Percentiles rank a stretch among this genome's conserved stretches.
These are phyloP conservation scores for Dissophora ornata DNA, from an alignment of 192 early-diverging fungal genomes.

Conservation along the genomic window DNA sequence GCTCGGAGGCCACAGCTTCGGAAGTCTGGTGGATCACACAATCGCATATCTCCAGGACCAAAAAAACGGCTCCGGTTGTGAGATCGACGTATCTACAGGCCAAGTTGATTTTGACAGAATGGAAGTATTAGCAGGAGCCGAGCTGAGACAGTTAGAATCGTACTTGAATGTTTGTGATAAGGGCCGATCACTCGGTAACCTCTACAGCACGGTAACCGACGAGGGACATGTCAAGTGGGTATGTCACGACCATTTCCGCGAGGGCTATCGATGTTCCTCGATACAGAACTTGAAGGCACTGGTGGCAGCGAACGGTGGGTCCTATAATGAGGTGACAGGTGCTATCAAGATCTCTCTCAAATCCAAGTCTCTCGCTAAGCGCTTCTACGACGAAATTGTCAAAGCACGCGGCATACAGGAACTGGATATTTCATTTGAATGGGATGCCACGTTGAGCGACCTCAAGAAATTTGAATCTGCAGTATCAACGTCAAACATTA, in stretches of 20 bases:
- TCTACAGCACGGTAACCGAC: slow-evolving; percentile 3
- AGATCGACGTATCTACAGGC: neutral
- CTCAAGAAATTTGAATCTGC: neutral
- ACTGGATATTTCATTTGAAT: slow-evolving; percentile 4
- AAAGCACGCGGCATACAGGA: neutral
- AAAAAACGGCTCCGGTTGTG: neutral
- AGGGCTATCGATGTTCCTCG: neutral
- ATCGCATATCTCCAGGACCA: no score
- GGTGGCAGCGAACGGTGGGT: neutral
- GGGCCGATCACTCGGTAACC: slow-evolving; percentile 1
- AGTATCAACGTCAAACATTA: neutral
- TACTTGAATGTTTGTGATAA: slow-evolving; percentile 5
- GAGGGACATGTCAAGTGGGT: slow-evolving; percentile 49
- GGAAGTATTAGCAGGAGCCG: no score
- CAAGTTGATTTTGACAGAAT: neutral
- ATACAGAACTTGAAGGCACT: neutral
- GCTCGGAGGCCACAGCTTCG: neutral
- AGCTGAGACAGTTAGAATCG: slow-evolving; percentile 14
- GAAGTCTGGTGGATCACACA: neutral
- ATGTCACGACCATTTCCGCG: slow-evolving; percentile 16
- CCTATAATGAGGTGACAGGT: neutral
- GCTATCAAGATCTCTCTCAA: neutral
- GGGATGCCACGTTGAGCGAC: slow-evolving; percentile 9
- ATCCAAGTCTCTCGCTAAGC: no score
- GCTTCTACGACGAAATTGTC: neutral